Conservation (phyloP, 2,329 filamentous ascomycete genomes). For the Neonectria faginata region DNA sequence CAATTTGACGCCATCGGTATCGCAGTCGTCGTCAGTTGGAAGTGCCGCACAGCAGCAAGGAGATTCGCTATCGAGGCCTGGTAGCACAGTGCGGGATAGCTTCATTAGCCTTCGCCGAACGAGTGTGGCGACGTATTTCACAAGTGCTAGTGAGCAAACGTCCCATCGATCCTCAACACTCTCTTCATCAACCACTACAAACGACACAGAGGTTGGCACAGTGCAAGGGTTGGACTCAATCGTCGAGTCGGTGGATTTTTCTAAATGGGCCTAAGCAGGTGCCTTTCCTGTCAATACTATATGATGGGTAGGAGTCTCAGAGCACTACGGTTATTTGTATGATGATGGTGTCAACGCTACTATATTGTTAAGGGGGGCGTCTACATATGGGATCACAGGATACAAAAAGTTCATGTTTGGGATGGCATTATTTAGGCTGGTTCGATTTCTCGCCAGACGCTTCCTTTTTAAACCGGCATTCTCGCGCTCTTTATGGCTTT, state of each 20-base stretch:
- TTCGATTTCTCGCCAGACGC: slow-evolving; percentile 5
- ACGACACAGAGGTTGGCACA: slow-evolving; percentile 64
- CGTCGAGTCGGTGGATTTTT: slow-evolving; percentile 55
- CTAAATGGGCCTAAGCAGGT: slow-evolving; percentile 51
- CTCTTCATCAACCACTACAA: slow-evolving; percentile 64
- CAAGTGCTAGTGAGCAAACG: slow-evolving; percentile 65
- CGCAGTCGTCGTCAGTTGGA: slow-evolving; percentile 48
- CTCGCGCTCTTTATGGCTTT: slow-evolving; percentile 8
- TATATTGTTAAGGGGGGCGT: slow-evolving; percentile 40
- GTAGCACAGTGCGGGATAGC: slow-evolving; percentile 68
- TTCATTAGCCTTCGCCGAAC: slow-evolving; percentile 70
- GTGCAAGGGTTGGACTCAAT: slow-evolving; percentile 47
- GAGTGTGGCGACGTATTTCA: slow-evolving; percentile 75
- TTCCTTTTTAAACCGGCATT: background rate
- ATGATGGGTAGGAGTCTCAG: background rate
- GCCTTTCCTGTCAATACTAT: slow-evolving; percentile 1
- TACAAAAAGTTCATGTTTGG: slow-evolving; percentile 47
- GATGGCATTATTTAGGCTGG: slow-evolving; percentile 19
- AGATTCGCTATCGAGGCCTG: slow-evolving; percentile 53
- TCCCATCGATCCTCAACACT: slow-evolving; percentile 71
- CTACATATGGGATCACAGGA: slow-evolving; percentile 45
- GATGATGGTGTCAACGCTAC: slow-evolving; percentile 27
- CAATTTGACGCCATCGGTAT: slow-evolving; percentile 43
- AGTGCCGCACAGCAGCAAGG: slow-evolving; percentile 38
- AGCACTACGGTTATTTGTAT: slow-evolving; percentile 23